Conservation (phyloP, 2,329 filamentous ascomycete genomes). For the Amylocarpus encephaloides region DNA sequence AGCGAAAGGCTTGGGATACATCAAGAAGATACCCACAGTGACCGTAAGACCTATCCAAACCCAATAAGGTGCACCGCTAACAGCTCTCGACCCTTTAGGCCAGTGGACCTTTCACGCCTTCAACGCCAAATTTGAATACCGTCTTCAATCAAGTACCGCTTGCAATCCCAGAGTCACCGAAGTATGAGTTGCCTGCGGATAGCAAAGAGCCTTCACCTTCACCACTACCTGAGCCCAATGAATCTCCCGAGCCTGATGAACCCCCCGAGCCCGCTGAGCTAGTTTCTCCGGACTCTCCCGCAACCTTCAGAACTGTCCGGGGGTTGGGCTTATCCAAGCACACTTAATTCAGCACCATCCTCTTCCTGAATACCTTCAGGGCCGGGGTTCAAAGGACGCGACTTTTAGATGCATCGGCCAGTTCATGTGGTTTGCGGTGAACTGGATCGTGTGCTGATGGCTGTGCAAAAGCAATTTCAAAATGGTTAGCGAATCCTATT, state of each 20-base stretch:
- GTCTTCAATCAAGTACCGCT: constrained; percentile 1
- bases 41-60: constrained; percentile 1
- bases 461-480: too few relatives aligned
- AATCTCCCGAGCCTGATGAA: not conserved
- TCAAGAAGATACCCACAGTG: constrained; percentile 15
- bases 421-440: too few relatives aligned
- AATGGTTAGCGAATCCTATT: too few relatives aligned
- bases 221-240: not conserved
- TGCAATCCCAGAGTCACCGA: constrained; percentile 2
- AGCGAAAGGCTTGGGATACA: constrained; percentile 29
- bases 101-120: not conserved
- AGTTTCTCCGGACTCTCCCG: not conserved
- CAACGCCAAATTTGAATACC: not conserved
- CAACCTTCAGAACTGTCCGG: not conserved
- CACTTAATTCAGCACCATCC: too few relatives aligned
- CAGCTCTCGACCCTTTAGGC: not conserved
- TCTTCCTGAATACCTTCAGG: too few relatives aligned
- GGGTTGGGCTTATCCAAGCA: too few relatives aligned
- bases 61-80: not conserved
- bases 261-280: not conserved
- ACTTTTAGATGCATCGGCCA: too few relatives aligned
- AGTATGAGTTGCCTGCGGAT: constrained; percentile 6
- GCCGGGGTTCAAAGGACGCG: too few relatives aligned
- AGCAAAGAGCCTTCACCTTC: constrained; percentile 2
- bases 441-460: too few relatives aligned